These are phyloP conservation scores for Aspergillus glaucus DNA, from an alignment of 2,329 filamentous ascomycete genomes.

Conservation along the genomic window DNA sequence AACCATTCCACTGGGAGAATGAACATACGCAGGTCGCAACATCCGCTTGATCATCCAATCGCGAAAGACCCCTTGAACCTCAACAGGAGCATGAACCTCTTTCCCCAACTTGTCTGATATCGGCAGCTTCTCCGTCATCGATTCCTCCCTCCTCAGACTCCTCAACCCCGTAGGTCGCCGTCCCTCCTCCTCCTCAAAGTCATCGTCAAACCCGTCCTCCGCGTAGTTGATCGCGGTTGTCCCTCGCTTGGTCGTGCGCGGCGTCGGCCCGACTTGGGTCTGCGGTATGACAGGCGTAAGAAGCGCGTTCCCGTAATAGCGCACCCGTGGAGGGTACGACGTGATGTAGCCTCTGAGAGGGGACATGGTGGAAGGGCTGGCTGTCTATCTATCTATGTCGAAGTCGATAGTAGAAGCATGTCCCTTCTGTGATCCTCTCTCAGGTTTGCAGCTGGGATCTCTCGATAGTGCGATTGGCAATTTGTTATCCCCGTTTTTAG, in stretches of 20 bases:
- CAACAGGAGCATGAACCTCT: slow-evolving; percentile 69
- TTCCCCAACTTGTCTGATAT: slow-evolving; percentile 73
- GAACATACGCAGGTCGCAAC: slow-evolving; percentile 39
- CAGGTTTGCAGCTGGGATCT: slow-evolving; percentile 1
- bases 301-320: slow-evolving; percentile 85
- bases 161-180: slow-evolving; percentile 71
- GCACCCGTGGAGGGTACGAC: slow-evolving; percentile 83
- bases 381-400: slow-evolving; percentile 14
- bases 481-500: not conserved
- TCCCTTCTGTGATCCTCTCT: slow-evolving; percentile 18
- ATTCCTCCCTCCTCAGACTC: slow-evolving; percentile 72
- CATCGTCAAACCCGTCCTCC: slow-evolving; percentile 85
- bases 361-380: slow-evolving; percentile 37
- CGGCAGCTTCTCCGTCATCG: slow-evolving; percentile 56
- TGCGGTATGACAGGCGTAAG: slow-evolving; percentile 75
- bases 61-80: slow-evolving; percentile 84
- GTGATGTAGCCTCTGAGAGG: slow-evolving; percentile 83
- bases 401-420: slow-evolving; percentile 23
- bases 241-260: slow-evolving; percentile 92
- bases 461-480: not conserved
- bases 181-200: slow-evolving; percentile 58
- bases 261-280: slow-evolving; percentile 58
- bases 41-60: slow-evolving; percentile 84
- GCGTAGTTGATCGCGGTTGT: slow-evolving; percentile 97
- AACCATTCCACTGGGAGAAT: slow-evolving; percentile 3